Percentiles rank a stretch among this genome's conserved stretches.
Conservation (phyloP, 306 rosid species). For the Alnus glutinosa region DNA sequence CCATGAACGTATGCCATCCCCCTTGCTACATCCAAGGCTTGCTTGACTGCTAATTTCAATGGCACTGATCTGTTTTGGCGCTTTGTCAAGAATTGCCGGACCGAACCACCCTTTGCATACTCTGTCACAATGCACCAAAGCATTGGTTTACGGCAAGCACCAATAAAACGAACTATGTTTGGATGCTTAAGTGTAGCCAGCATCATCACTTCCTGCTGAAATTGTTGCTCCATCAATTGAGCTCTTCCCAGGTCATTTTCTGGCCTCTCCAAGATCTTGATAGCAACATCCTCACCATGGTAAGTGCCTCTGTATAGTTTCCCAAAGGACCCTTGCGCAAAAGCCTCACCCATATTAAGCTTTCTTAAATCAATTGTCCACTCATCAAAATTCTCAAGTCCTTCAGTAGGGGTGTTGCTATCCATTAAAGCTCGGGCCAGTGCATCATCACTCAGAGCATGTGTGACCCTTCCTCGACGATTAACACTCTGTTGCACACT, state of each 20-base stretch:
- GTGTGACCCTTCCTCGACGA: conserved; percentile 82
- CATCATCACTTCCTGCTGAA: conserved; percentile 98
- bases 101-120: conserved; percentile 69
- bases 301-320: conserved; percentile 15
- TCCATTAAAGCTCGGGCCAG: conserved; percentile 93
- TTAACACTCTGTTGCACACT: conserved; percentile 75
- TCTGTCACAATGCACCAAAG: conserved; percentile 14
- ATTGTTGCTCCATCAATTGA: conserved; percentile 92
- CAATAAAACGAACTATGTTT: conserved; percentile 66
- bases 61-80: conserved; percentile 6
- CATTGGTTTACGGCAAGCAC: conserved; percentile 12
- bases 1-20: conserved; percentile 16
- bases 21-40: conserved; percentile 23
- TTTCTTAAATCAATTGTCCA: conserved; percentile 16
- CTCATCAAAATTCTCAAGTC: conserved; percentile 55
- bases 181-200: conserved; percentile 90
- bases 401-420: conserved; percentile 65
- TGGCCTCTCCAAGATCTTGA: conserved; percentile 74
- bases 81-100: conserved; percentile 44
- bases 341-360: conserved; percentile 17
- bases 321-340: conserved; percentile 19
- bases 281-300: neutral
- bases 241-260: conserved; percentile 84
- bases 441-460: conserved; percentile 89
- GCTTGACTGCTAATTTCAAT: conserved; percentile 17